These are phyloP conservation scores for Erysimum cheiri DNA, from an alignment of 441 rosid genomes.

Conservation along the genomic window DNA sequence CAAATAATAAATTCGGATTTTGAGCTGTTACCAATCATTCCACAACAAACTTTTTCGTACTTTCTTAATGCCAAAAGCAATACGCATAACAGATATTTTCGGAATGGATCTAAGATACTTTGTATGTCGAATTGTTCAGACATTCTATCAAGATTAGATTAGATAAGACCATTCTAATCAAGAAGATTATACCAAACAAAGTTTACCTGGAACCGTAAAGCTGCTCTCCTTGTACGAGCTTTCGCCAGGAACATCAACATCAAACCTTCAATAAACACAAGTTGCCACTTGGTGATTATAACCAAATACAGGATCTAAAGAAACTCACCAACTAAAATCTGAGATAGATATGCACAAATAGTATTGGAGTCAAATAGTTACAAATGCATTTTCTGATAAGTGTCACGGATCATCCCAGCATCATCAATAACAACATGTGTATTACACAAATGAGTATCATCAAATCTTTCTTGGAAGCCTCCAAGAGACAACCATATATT, in stretches of 20 bases:
- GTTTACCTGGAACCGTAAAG: constrained; percentile 88
- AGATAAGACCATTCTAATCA: not conserved
- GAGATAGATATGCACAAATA: not conserved
- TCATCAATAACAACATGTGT: constrained; percentile 90
- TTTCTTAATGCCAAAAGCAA: not conserved
- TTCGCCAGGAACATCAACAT: constrained; percentile 95
- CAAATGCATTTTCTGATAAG: constrained; percentile 84
- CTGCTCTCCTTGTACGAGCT: constrained; percentile 82
- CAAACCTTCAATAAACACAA: constrained; percentile 64
- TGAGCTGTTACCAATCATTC: not conserved
- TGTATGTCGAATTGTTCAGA: not conserved
- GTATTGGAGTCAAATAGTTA: constrained; percentile 41
- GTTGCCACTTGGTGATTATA: not conserved
- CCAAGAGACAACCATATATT: constrained; percentile 93
- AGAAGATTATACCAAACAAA: constrained; percentile 12
- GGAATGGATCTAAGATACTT: not conserved
- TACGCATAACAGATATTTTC: not conserved
- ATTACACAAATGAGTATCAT: constrained; percentile 74
- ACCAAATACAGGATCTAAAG: not conserved
- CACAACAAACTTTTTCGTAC: not conserved
- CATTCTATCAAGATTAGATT: not conserved
- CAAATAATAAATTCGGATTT: not conserved
- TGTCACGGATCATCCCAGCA: constrained; percentile 69
- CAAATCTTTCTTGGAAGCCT: constrained; percentile 93
- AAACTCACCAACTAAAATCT: not conserved